These are phyloP conservation scores for Terfezia boudieri DNA, from an alignment of 495 filamentous ascomycete species.

Conservation along the genomic window DNA sequence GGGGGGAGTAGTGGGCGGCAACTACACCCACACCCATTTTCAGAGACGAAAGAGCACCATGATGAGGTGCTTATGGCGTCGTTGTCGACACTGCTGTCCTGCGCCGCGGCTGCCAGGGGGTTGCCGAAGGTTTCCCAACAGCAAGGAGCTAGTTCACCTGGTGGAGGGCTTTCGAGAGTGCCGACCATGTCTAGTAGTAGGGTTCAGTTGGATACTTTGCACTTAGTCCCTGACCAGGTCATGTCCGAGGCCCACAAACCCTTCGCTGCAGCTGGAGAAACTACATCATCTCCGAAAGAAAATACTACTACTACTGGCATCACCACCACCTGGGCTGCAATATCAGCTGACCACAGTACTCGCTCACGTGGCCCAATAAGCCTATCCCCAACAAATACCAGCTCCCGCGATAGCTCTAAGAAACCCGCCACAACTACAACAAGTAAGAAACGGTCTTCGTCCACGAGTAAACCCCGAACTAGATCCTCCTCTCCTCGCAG, in stretches of 20 bases:
- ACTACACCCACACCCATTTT: conserved; percentile 23
- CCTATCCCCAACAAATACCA: neutral
- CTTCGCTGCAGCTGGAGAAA: neutral
- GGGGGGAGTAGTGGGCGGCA: conserved; percentile 5
- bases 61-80: conserved; percentile 83
- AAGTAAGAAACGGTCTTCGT: neutral
- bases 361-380: too few species aligned
- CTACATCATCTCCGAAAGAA: neutral
- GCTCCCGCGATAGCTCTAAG: neutral
- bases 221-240: conserved; percentile 19
- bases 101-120: conserved; percentile 57
- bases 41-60: conserved; percentile 37
- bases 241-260: conserved; percentile 6
- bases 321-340: neutral
- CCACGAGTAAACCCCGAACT: neutral
- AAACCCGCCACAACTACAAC: neutral
- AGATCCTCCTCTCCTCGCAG: neutral
- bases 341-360: neutral
- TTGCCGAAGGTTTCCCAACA: conserved; percentile 38
- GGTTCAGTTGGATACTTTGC: conserved; percentile 19
- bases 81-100: conserved; percentile 81
- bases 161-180: neutral
- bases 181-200: conserved; percentile 4
- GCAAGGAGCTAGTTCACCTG: neutral
- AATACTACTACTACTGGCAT: neutral